Percentiles rank a stretch among this genome's conserved stretches.
phyloP scores from a whole-genome alignment of 2,329 filamentous ascomycete species.

The Blastomyces silverae region DNA sequence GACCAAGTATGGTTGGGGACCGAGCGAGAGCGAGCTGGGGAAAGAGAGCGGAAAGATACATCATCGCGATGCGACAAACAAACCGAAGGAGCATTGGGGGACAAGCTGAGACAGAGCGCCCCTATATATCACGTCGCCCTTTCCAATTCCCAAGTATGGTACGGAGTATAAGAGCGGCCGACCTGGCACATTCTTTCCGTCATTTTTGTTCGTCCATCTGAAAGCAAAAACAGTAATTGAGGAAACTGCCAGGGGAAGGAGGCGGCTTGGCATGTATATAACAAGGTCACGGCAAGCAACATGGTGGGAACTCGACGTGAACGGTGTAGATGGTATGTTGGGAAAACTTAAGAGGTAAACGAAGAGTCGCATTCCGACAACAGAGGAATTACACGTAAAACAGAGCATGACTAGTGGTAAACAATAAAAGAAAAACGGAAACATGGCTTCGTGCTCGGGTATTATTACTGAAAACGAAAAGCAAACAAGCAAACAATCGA shows the following conservation, averaged over 20 bases:
- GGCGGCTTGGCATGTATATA: background rate
- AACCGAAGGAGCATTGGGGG: background rate
- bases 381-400: background rate
- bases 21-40: background rate
- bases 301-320: background rate
- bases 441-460: background rate
- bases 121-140: background rate
- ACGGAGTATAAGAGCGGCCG: background rate
- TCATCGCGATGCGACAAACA: background rate
- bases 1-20: background rate
- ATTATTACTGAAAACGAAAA: background rate
- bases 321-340: background rate
- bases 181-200: background rate
- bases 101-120: background rate
- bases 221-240: background rate
- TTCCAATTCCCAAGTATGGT: background rate
- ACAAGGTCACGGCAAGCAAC: background rate
- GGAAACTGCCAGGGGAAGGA: background rate
- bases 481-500: background rate
- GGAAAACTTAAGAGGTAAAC: background rate
- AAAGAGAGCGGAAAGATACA: background rate
- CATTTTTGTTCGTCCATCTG: background rate
- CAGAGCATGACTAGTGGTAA: background rate
- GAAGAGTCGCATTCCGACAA: background rate
- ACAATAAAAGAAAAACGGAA: background rate